A percentile compares a stretch with the other conserved stretches of the same genome.
These are phyloP conservation scores for Royoungia palumana DNA, from an alignment of 768 basidiomycete species.

Conservation along the genomic window DNA sequence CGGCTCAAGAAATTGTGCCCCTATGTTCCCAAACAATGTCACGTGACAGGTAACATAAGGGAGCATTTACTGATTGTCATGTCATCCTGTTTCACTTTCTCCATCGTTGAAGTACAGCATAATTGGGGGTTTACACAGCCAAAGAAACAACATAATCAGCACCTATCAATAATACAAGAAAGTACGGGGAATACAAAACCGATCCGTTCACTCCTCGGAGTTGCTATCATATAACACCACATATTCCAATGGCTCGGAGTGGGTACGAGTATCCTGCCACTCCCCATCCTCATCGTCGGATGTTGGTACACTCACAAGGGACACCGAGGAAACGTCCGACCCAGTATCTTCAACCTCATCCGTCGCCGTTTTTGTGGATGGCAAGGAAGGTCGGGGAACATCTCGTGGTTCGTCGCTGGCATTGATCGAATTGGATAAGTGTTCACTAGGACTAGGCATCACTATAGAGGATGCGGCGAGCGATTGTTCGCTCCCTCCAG, in stretches of 20 bases:
- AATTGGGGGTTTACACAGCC: too few relatives aligned
- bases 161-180: background rate
- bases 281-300: conserved; percentile 51
- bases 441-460: conserved; percentile 57
- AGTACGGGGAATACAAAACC: background rate
- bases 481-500: conserved; percentile 42
- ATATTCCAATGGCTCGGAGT: conserved; percentile 51
- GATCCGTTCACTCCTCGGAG: conserved; percentile 42
- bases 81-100: too few relatives aligned
- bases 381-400: conserved; percentile 10
- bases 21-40: conserved; percentile 5
- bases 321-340: conserved; percentile 48
- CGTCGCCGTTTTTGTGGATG: conserved; percentile 34
- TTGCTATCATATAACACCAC: conserved; percentile 70
- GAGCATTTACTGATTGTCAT: too few relatives aligned
- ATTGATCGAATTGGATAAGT: conserved; percentile 13
- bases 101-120: too few relatives aligned
- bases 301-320: conserved; percentile 60
- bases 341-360: conserved; percentile 35
- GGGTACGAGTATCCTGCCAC: conserved; percentile 56
- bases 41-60: conserved; percentile 7
- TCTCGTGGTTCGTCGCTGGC: conserved; percentile 4
- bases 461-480: conserved; percentile 64
- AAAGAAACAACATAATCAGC: too few relatives aligned
- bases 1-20: conserved; percentile 3